phyloP scores from a whole-genome alignment of 164 flowering plant genomes.

The Stephania japonica region DNA sequence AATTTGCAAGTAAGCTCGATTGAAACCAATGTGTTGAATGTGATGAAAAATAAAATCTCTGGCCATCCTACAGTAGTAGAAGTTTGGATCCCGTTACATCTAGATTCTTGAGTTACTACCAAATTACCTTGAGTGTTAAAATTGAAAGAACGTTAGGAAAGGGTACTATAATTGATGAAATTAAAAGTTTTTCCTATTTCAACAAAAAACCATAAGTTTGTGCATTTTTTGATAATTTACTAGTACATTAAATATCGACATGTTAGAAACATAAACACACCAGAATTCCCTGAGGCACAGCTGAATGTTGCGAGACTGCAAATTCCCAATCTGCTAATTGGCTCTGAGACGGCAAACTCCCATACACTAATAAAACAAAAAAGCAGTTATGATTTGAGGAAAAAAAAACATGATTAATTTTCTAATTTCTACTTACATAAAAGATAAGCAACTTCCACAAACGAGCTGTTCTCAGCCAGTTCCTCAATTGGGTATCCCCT shows the following conservation, averaged over 20 bases:
- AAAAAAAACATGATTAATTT: neutral
- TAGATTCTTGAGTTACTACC: too few species aligned
- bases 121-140: too few species aligned
- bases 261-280: conserved; percentile 30
- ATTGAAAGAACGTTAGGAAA: too few species aligned
- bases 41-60: too few species aligned
- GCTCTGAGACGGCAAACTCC: conserved; percentile 77
- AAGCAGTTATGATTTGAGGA: neutral
- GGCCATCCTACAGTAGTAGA: too few species aligned
- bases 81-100: too few species aligned
- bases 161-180: too few species aligned
- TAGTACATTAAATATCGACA: neutral
- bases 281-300: conserved; percentile 93
- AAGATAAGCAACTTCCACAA: conserved; percentile 87
- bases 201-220: too few species aligned
- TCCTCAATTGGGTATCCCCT: conserved; percentile 99
- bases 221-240: too few species aligned
- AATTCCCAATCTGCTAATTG: conserved; percentile 96
- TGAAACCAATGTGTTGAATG: too few species aligned
- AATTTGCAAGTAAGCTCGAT: too few species aligned
- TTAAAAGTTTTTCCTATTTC: too few species aligned
- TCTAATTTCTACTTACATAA: conserved; percentile 43
- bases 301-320: conserved; percentile 91
- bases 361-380: conserved; percentile 53
- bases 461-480: conserved; percentile 85